phyloP scores from a whole-genome alignment of 2,329 filamentous ascomycete genomes.

The Trichoderma afroharzianum region DNA sequence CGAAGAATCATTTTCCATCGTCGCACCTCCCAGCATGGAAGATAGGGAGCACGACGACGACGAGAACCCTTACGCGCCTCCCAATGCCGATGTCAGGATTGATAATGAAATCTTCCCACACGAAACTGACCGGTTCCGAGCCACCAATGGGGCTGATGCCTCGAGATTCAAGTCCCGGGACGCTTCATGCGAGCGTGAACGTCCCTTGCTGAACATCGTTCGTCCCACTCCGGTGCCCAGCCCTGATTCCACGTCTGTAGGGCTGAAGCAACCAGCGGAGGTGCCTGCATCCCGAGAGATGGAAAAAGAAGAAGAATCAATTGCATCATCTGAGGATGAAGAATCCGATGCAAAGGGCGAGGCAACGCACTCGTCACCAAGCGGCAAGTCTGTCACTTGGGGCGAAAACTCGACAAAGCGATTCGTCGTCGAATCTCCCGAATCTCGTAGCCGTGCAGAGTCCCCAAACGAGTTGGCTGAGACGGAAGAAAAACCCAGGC shows the following conservation, averaged over 20 bases:
- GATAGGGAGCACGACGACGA: conserved; percentile 33
- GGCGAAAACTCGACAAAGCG: conserved; percentile 62
- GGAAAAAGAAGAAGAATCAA: not conserved
- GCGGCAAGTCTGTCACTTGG: conserved; percentile 60
- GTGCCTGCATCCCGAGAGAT: conserved; percentile 22
- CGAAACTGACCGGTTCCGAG: conserved; percentile 42
- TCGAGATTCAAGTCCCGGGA: conserved; percentile 46
- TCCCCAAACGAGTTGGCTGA: conserved; percentile 25
- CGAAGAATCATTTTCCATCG: conserved; percentile 42
- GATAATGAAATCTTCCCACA: conserved; percentile 56
- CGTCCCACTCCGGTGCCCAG: conserved; percentile 53
- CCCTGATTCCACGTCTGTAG: conserved; percentile 42
- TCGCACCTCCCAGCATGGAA: conserved; percentile 53
- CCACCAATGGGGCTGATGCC: conserved; percentile 24
- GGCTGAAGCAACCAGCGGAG: conserved; percentile 20
- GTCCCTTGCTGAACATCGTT: conserved; percentile 59
- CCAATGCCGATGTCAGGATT: conserved; percentile 61
- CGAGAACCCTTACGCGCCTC: conserved; percentile 52
- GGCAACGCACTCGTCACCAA: conserved; percentile 36
- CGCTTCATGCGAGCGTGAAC: conserved; percentile 51
- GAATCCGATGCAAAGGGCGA: conserved; percentile 41
- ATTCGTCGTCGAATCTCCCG: conserved; percentile 59
- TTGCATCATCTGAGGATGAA: conserved; percentile 32
- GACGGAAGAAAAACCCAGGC: conserved; percentile 30
- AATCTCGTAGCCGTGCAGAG: conserved; percentile 35